Evolutionary conservation across 768 basidiomycete genomes (phyloP), one percentile per base, ranked within the genome.

Genomic region (Tremella fuciformis): DNA sequence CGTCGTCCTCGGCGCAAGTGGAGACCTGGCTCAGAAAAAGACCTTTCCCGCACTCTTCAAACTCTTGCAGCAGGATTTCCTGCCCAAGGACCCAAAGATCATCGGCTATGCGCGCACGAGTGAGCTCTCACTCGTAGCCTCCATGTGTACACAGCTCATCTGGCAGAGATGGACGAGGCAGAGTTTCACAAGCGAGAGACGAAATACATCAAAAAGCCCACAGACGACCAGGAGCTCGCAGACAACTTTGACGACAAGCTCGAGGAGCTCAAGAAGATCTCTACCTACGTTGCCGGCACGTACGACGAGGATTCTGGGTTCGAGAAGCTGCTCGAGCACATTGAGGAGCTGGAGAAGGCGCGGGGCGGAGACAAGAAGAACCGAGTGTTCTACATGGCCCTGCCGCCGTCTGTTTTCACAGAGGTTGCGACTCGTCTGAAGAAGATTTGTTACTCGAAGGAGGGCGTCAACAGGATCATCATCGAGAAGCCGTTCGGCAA

Each of bases 11-110:
- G 94, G 94, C 57, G 94, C 94, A 2, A 93, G 91, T 56, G 94
- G 94, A 40, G 94, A 99, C 81, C 82, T 99, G 47, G 94, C 94
- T 63, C 94, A 96, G 87, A 99, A 99, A 81, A 99, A 99, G 93
- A 98, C 94, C 3, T 88, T 91, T 78, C 94, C 94, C 11, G 94
- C 94, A 24, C 82, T 99, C 55, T 97, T 96, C 77, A 87, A 86
- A 55, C 85, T 99, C 67, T 96, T 84, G 81, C 82, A 82, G 63
- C 84, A 85, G 62, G 84, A 83, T 46, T 86, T 86, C 80, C 84
- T 99, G 29, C 93, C 94, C 24, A 82, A 82, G 54, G 88, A 84
- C 76, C 82, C 87, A 66, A 87, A 87, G 79, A 92, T 99, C 77
- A 86, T 99, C 57, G 94, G 94, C 21, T 99, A 98, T 77, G 94